Conservation (phyloP, 192 early-diverging fungal genomes). For the Chytriomyces sp. region DNA sequence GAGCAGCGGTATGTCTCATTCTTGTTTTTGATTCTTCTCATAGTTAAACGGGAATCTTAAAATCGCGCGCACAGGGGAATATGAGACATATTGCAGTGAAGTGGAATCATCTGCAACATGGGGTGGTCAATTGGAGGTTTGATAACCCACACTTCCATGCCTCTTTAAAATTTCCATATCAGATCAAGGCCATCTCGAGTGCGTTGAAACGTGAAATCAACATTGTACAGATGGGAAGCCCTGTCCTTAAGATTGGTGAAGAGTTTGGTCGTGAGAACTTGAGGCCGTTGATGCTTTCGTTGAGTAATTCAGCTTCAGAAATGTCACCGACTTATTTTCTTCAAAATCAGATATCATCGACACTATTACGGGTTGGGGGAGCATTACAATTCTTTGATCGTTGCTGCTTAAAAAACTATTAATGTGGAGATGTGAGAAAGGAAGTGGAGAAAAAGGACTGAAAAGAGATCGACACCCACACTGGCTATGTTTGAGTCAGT, state of each 20-base stretch:
- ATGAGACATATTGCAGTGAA: constrained; percentile 73
- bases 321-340: not conserved
- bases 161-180: constrained; percentile 1
- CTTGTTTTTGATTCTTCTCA: constrained; percentile 32
- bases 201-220: constrained; percentile 75
- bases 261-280: constrained; percentile 65
- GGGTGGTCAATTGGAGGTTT: constrained; percentile 93
- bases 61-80: constrained; percentile 65
- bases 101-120: constrained; percentile 82
- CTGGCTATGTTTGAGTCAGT: constrained; percentile 44
- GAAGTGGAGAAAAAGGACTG: not conserved
- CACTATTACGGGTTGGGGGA: constrained; percentile 91
- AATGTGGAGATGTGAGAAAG: not conserved
- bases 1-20: constrained; percentile 42
- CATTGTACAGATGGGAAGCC: constrained; percentile 82
- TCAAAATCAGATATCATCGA: constrained; percentile 69
- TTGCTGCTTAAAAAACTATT: not conserved
- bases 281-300: constrained; percentile 49
- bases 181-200: constrained; percentile 81
- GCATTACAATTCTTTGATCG: constrained; percentile 89
- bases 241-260: constrained; percentile 79
- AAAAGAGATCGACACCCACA: not conserved
- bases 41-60: too few species aligned
- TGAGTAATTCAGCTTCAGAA: constrained; percentile 49
- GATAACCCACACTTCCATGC: not conserved